These are phyloP conservation scores for Aspergillus neoniger DNA, from an alignment of 2,329 filamentous ascomycete genomes.

Conservation along the genomic window DNA sequence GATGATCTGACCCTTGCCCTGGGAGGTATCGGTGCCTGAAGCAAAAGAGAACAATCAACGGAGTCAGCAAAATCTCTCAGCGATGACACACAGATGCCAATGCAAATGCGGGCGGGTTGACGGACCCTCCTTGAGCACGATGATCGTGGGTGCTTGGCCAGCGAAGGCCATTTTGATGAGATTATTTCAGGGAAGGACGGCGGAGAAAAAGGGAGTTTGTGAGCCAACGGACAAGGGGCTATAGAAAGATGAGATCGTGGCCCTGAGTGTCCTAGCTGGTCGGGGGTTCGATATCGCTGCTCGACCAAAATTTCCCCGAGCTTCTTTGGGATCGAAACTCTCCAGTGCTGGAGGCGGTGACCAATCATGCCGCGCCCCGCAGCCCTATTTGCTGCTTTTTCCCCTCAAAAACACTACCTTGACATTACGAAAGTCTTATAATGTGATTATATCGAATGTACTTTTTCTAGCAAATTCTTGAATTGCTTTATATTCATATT, in stretches of 20 bases:
- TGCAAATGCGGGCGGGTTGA: conserved; percentile 35
- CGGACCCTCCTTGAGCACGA: conserved; percentile 95
- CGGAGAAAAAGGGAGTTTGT: conserved; percentile 16
- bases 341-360: conserved; percentile 36
- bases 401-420: not conserved
- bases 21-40: conserved; percentile 90
- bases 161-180: conserved; percentile 79
- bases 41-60: conserved; percentile 14
- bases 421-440: no score
- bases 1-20: conserved; percentile 93
- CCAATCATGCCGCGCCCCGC: conserved; percentile 33
- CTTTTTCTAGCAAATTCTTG: no score
- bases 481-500: no score
- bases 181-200: conserved; percentile 22
- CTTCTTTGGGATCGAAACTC: conserved; percentile 35
- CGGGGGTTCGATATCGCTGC: conserved; percentile 34
- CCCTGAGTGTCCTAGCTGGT: conserved; percentile 31
- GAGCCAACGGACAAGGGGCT: conserved; percentile 8
- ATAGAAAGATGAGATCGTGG: conserved; percentile 29
- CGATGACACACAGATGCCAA: conserved; percentile 21
- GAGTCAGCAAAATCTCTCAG: conserved; percentile 27
- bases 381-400: conserved; percentile 16
- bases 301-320: conserved; percentile 47
- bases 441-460: no score
- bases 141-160: conserved; percentile 95